Conservation (phyloP, 345 rosid genomes). For the Hibiscus tridactylites region DNA sequence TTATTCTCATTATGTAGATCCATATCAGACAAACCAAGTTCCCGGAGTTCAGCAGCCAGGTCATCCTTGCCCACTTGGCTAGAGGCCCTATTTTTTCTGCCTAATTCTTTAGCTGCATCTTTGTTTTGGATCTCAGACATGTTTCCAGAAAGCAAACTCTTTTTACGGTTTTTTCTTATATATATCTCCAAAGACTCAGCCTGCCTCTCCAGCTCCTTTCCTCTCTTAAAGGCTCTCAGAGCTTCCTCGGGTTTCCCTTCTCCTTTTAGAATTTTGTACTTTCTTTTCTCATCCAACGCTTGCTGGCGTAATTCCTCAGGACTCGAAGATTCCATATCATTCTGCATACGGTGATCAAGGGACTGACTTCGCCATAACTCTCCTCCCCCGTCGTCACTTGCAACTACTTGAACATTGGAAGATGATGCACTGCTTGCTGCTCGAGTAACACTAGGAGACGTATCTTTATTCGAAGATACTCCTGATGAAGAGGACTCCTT, state of each 20-base stretch:
- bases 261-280: slow-evolving; percentile 61
- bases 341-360: slow-evolving; percentile 18
- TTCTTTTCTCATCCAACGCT: slow-evolving; percentile 69
- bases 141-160: slow-evolving; percentile 26
- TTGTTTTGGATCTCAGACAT: slow-evolving; percentile 30
- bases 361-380: slow-evolving; percentile 20
- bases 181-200: slow-evolving; percentile 69
- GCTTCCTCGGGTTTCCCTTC: slow-evolving; percentile 88
- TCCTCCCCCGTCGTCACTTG: slow-evolving; percentile 17
- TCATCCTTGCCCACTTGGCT: slow-evolving; percentile 42
- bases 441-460: slow-evolving; percentile 25
- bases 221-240: slow-evolving; percentile 79
- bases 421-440: slow-evolving; percentile 33
- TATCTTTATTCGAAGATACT: slow-evolving; percentile 19
- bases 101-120: slow-evolving; percentile 38
- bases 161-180: slow-evolving; percentile 53
- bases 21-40: slow-evolving; percentile 76
- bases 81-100: slow-evolving; percentile 29
- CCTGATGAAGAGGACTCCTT: slow-evolving; percentile 23
- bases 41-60: slow-evolving; percentile 62
- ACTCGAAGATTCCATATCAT: slow-evolving; percentile 28
- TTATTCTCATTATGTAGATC: slow-evolving; percentile 47
- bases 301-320: slow-evolving; percentile 66
- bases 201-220: slow-evolving; percentile 88
- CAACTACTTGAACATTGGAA: slow-evolving; percentile 12